A percentile compares a stretch with the other conserved stretches of the same genome.
These are phyloP conservation scores for Alternaria metachromatica DNA, from an alignment of 2,329 filamentous ascomycete genomes.

Conservation along the genomic window DNA sequence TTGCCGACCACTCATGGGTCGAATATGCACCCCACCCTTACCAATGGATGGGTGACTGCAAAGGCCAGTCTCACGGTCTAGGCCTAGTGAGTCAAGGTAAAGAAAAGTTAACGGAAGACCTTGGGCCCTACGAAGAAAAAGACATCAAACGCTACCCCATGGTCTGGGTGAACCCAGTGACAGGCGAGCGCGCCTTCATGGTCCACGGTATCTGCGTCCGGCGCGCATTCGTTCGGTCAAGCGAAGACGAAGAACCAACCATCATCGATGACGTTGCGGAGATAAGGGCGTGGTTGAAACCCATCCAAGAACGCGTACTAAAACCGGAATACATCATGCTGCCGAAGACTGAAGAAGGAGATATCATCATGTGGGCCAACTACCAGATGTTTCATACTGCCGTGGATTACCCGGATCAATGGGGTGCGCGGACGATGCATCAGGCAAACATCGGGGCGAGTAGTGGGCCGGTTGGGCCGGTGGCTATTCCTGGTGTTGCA, in stretches of 20 bases:
- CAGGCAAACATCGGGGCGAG: conserved; percentile 55
- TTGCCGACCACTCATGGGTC: conserved; percentile 55
- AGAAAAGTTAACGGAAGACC: conserved; percentile 49
- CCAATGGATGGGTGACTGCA: conserved; percentile 46
- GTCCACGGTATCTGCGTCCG: conserved; percentile 3
- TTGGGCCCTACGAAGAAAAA: conserved; percentile 46
- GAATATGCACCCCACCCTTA: conserved; percentile 57
- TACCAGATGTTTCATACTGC: conserved; percentile 45
- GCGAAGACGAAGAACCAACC: conserved; percentile 40
- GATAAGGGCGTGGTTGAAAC: conserved; percentile 47
- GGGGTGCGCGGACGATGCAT: conserved; percentile 54
- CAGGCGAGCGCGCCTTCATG: conserved; percentile 42
- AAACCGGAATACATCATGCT: conserved; percentile 54
- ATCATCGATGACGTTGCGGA: conserved; percentile 49
- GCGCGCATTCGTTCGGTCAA: conserved; percentile 49
- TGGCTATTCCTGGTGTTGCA: conserved; percentile 20
- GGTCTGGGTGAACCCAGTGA: conserved; percentile 56
- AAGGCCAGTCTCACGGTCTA: conserved; percentile 51
- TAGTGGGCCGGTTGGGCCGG: conserved; percentile 33
- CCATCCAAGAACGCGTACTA: conserved; percentile 51
- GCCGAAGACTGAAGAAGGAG: conserved; percentile 51
- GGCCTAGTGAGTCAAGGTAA: conserved; percentile 50
- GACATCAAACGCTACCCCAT: conserved; percentile 54
- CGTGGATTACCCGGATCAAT: conserved; percentile 53
- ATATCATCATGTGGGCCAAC: conserved; percentile 46